Base-by-base conservation (phyloP, 2,329 filamentous ascomycete species). In the Fusarium tjaetaba region DNA sequence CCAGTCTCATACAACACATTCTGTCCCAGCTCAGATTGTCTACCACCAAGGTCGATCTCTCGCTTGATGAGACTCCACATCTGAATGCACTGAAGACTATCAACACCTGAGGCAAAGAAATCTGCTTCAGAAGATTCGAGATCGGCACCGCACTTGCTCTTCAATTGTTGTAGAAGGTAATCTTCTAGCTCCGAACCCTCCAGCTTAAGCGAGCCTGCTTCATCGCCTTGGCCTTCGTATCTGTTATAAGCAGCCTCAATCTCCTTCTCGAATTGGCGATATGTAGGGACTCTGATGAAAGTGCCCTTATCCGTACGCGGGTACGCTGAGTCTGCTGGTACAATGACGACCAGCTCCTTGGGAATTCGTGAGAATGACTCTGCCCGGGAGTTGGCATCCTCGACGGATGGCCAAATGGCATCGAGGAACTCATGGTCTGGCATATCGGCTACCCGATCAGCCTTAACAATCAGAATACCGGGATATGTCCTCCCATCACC, bases 1-100 rank as follows among this genome's bases (percentile, higher is more conserved):
- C 73, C 87, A 39, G 86, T 83, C 45, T 92, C 89, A 55, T 90
- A 92, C 0, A 90, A 84, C 0, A 91, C 83, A 56, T 90, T 92
- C 53, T 88, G 85, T 0, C 85, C 84, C 1, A 91, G 78, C 15
- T 81, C 78, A 0, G 70, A 32, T 13, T 76, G 74, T 20, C 84
- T 80, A 0, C 85, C 85, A 3, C 84, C 82, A 3, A 89, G 74
- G 32, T 89, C 84, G 5, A 92, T 76, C 2, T 85, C 82, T 18
- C 85, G 85, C 60, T 88, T 80, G 34, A 92, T 86, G 4, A 82
- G 79, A 22, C 84, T 83, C 70, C 90, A 85, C 65, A 90, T 85
- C 59, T 86, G 85, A 34, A 90, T 89, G 3, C 88, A 86, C 69
- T 90, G 87, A 32, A 92, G 79, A 51, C 86, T 89, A 77, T 92